phyloP scores from a whole-genome alignment of 169 alveolate species.

The Plasmodium relictum region DNA sequence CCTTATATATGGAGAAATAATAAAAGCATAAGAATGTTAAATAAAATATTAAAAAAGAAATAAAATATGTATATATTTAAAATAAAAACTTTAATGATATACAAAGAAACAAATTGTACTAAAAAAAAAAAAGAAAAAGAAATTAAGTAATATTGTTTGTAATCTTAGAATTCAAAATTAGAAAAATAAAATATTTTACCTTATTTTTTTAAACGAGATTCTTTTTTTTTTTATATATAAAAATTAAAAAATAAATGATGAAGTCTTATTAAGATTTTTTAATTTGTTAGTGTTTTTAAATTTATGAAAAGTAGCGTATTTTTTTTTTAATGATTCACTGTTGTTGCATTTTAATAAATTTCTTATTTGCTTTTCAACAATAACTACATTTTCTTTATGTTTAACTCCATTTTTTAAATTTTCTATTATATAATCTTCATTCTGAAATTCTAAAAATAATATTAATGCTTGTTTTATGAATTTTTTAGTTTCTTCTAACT shows the following conservation, averaged over 20 bases:
- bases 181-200: no score
- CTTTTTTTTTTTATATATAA: no score
- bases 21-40: no score
- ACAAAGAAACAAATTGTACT: no score
- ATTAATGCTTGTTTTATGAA: slow-evolving; percentile 34
- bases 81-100: no score
- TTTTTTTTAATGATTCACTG: slow-evolving; percentile 12
- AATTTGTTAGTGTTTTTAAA: slow-evolving; percentile 29
- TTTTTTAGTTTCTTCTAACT: slow-evolving; percentile 55
- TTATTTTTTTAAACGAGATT: no score
- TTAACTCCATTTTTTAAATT: slow-evolving; percentile 15
- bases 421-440: slow-evolving; percentile 16
- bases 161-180: no score
- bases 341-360: slow-evolving; percentile 5
- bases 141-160: no score
- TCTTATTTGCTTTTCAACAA: slow-evolving; percentile 47
- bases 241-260: slow-evolving; percentile 33
- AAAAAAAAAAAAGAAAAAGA: no score
- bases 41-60: no score
- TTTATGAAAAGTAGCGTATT: slow-evolving; percentile 56
- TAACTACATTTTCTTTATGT: slow-evolving; percentile 7
- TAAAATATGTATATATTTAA: no score
- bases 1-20: no score
- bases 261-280: slow-evolving; percentile 8
- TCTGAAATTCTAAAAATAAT: slow-evolving; percentile 22